Evolutionary conservation across 805 yeast species (phyloP).

Genomic region (Metschnikowia peoriensis): DNA sequence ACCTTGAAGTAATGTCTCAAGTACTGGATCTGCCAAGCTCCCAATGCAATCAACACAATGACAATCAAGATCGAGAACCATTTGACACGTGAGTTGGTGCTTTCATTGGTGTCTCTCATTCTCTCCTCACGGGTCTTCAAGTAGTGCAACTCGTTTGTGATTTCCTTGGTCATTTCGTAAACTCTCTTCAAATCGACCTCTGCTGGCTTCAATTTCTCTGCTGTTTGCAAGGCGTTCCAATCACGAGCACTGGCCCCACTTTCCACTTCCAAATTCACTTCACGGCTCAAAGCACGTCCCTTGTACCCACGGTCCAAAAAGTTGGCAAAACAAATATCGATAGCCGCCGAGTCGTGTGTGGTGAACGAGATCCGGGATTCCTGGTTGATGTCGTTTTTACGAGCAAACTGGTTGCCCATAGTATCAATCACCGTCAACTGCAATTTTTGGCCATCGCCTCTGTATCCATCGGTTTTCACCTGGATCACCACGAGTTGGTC

Average conservation of each 20-base stretch:
- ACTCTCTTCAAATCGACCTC: slow-evolving; percentile 87
- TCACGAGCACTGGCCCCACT: slow-evolving; percentile 97
- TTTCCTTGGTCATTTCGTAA: slow-evolving; percentile 82
- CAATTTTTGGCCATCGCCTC: slow-evolving; percentile 86
- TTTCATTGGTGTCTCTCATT: slow-evolving; percentile 94
- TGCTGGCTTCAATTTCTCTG: slow-evolving; percentile 88
- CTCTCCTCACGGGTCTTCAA: slow-evolving; percentile 85
- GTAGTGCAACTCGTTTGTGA: slow-evolving; percentile 75
- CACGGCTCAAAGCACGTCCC: slow-evolving; percentile 49
- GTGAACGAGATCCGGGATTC: slow-evolving; percentile 77
- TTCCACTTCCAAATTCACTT: slow-evolving; percentile 86
- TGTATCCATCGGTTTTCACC: slow-evolving; percentile 67
- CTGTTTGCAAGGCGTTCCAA: slow-evolving; percentile 92
- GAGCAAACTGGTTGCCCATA: slow-evolving; percentile 77
- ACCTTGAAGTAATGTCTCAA: slow-evolving; percentile 89
- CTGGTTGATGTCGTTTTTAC: slow-evolving; percentile 75
- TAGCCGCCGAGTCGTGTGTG: slow-evolving; percentile 75
- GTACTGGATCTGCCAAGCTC: slow-evolving; percentile 90
- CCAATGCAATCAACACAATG: slow-evolving; percentile 68
- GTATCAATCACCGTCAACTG: slow-evolving; percentile 68
- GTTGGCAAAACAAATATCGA: slow-evolving; percentile 91
- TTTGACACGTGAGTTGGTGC: slow-evolving; percentile 90
- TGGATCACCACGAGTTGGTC: slow-evolving; percentile 88
- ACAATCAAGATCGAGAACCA: slow-evolving; percentile 76
- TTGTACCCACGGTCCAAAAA: slow-evolving; percentile 25